A percentile compares a stretch with the other conserved stretches of the same genome.
These are phyloP conservation scores for Beauveria australis DNA, from an alignment of 2,329 filamentous ascomycete genomes.

Conservation along the genomic window DNA sequence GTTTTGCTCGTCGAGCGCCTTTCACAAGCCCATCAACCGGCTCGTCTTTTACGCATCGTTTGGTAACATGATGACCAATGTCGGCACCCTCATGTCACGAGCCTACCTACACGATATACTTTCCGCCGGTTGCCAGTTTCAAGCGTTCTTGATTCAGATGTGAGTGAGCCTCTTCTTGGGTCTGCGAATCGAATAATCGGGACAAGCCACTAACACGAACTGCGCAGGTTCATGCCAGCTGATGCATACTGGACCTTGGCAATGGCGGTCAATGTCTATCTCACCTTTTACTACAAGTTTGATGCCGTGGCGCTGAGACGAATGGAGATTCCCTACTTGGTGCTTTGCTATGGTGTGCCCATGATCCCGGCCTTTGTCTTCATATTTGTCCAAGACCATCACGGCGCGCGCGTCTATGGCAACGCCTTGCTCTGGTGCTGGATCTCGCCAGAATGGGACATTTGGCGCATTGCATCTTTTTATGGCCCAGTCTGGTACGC, in stretches of 20 bases:
- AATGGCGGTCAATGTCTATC: conserved; percentile 77
- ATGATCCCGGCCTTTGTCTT: conserved; percentile 60
- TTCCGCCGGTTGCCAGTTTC: conserved; percentile 58
- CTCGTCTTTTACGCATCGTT: conserved; percentile 78
- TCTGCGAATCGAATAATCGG: not conserved
- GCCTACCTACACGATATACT: conserved; percentile 42
- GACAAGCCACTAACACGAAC: not conserved
- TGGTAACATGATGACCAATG: conserved; percentile 70
- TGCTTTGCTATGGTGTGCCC: conserved; percentile 65
- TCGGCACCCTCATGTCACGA: conserved; percentile 65
- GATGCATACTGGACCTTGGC: conserved; percentile 70
- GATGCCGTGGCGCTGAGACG: conserved; percentile 53
- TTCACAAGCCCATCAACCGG: conserved; percentile 81
- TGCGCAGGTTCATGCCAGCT: conserved; percentile 65
- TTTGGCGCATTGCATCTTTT: conserved; percentile 65
- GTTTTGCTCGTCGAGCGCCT: conserved; percentile 58
- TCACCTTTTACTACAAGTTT: conserved; percentile 72
- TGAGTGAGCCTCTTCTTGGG: conserved; percentile 31
- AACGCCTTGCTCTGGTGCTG: conserved; percentile 77
- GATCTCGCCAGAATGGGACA: conserved; percentile 59
- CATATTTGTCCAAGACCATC: conserved; percentile 50
- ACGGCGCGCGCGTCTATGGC: conserved; percentile 57
- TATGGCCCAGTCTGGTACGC: conserved; percentile 63
- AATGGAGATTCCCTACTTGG: conserved; percentile 63
- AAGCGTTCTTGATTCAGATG: conserved; percentile 78